Evolutionary conservation across 2,329 filamentous ascomycete species (phyloP), one percentile per base, ranked within the genome.

Genomic region (Piedraia hortae): DNA sequence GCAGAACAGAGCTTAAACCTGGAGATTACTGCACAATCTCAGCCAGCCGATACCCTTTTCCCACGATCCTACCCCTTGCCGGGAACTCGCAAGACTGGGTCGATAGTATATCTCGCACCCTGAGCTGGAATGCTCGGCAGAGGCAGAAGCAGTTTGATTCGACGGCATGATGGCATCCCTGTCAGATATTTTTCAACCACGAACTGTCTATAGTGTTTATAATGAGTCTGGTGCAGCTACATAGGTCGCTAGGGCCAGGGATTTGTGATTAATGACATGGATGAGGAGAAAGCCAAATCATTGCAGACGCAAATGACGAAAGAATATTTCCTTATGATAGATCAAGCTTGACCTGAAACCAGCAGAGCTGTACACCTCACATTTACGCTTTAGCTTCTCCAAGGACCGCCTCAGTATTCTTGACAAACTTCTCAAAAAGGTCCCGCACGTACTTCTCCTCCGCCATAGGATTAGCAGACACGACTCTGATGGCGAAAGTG

Each of bases 21-120:
- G 74, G 74, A 9, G 74, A 85, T 45, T 85, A 85, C 41, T 72
- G 82, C 4, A 82, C 73, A 2, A 70, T 85, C 28, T 75, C 69
- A 32, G 74, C 74, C 2, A 74, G 67, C 32, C 50, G 74, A 18
- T 82, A 71, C 37, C 74, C 74, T 0, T 85, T 82, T 44, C 72
- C 74, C 0, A 66, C 61, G 25, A 72, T 82, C 6, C 57, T 77
- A 46, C 60, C 66, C 0, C 55, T 67, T 25, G 68, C 70, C 2
- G 46, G 66, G 14, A 53, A 63, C 26, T 66, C 62, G 34, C 71
- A 77, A 47, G 72, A 78, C 40, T 80, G 72, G 72, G 62, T 80
- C 12, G 74, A 77, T 27, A 75, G 69, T 34, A 78, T 82, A 26
- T 68, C 63, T 29, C 58, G 65, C 18, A 80, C 77, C 42, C 44